phyloP scores from a whole-genome alignment of 2,329 filamentous ascomycete genomes.

The Coniella lustricola region DNA sequence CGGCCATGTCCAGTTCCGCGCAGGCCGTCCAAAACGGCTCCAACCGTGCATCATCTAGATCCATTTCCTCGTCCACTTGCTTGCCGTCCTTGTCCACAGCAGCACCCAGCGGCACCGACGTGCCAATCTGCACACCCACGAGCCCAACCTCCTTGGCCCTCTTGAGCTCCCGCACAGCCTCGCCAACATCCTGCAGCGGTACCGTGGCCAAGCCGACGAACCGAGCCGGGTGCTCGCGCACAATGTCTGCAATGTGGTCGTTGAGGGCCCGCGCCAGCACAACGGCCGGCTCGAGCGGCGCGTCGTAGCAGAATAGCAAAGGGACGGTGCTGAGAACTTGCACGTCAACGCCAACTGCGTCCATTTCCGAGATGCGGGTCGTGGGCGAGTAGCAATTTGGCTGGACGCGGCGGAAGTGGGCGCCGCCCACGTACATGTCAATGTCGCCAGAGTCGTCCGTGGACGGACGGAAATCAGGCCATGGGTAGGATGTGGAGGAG shows the following conservation, averaged over 20 bases:
- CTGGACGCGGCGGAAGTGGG: slow-evolving; percentile 28
- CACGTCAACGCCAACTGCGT: slow-evolving; percentile 28
- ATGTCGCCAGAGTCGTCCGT: slow-evolving; percentile 20
- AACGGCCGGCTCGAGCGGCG: slow-evolving; percentile 22
- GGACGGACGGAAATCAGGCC: slow-evolving; percentile 23
- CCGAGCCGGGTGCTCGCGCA: slow-evolving; percentile 19
- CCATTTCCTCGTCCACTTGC: slow-evolving; percentile 18
- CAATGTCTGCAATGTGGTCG: slow-evolving; percentile 25
- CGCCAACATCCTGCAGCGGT: slow-evolving; percentile 25
- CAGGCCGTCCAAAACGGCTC: slow-evolving; percentile 27
- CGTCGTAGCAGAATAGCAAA: slow-evolving; percentile 31
- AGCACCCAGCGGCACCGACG: slow-evolving; percentile 19
- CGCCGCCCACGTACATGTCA: slow-evolving; percentile 28
- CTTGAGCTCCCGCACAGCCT: slow-evolving; percentile 24
- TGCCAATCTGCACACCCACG: slow-evolving; percentile 28
- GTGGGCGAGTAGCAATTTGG: slow-evolving; percentile 26
- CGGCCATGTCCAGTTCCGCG: slow-evolving; percentile 25
- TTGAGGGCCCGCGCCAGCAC: slow-evolving; percentile 27
- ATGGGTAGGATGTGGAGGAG: slow-evolving; percentile 25
- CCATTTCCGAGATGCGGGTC: slow-evolving; percentile 26
- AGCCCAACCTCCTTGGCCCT: slow-evolving; percentile 22
- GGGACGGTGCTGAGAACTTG: slow-evolving; percentile 31
- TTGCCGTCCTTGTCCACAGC: no score
- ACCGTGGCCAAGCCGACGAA: slow-evolving; percentile 29
- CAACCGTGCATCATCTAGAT: slow-evolving; percentile 24